Evolutionary conservation across 768 basidiomycete genomes (phyloP).

Genomic region (Serendipita sp.): DNA sequence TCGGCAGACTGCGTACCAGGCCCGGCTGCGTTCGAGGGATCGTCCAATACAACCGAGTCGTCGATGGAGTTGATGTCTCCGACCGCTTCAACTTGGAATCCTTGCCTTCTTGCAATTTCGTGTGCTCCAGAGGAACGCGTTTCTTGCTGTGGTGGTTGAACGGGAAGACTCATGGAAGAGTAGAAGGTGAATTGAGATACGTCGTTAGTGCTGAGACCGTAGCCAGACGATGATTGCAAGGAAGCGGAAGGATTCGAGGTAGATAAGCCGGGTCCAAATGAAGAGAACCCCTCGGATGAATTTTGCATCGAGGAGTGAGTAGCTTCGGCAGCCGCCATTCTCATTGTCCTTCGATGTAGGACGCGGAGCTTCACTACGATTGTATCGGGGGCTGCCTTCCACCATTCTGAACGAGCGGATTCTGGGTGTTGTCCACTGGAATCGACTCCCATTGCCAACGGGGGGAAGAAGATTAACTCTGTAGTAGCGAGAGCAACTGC

Average conservation of each 20-base stretch:
- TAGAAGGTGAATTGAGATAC: neutral
- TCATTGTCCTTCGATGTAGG: neutral
- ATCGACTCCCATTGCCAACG: neutral
- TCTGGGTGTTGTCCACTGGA: neutral
- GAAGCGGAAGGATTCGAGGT: neutral
- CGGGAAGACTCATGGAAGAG: neutral
- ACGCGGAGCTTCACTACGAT: neutral
- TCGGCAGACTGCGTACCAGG: neutral
- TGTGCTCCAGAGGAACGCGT: neutral
- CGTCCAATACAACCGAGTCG: neutral
- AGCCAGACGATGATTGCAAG: neutral
- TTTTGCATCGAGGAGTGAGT: neutral
- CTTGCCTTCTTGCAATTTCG: neutral
- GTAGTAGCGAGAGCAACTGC: neutral
- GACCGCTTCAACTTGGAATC: neutral
- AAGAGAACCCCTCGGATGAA: neutral
- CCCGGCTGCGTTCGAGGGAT: neutral
- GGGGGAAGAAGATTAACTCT: neutral
- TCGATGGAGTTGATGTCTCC: neutral
- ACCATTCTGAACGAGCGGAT: neutral
- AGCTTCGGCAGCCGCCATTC: neutral
- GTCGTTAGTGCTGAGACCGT: slow-evolving; percentile 5
- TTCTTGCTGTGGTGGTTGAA: neutral
- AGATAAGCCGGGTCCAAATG: neutral
- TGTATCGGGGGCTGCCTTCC: neutral